Evolutionary conservation across 768 basidiomycete species (phyloP), one percentile per base, ranked within the genome.

Genomic region (Cantharellus cinnabarinus): DNA sequence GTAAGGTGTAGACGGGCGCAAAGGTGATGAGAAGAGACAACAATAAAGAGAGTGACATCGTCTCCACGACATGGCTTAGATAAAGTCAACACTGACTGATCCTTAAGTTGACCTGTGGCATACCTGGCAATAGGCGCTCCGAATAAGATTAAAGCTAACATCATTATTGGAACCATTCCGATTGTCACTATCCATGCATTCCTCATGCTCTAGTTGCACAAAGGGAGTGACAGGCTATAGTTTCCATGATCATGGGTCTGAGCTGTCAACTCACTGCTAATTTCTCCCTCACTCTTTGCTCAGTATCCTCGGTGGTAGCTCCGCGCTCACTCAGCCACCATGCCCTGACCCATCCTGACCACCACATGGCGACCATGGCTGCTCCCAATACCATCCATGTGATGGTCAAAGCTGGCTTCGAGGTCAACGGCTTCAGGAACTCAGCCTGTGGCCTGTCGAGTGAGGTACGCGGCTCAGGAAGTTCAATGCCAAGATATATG

Each of bases 61-160:
- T 94, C 51, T 82, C 77, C 4, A 72, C 53, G 48, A 73, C 57
- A 61, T 80, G 71, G 54, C 82, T 85, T 54, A 10, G 44, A 29
- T 10, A 48, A 48, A 10, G 29, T 29, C 44, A 48, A 48, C 10
- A 29, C 29, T 48, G 44, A 29, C 29, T 29, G 29, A 48, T 10
- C 44, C 44, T 48, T 48, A 29, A 29, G 20, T 29, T 29, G 20
- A 29, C 20, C 20, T 29, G 20, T 29, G 20, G 20, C 20, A 29
- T 29, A 29, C 83, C 76, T 78, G 39, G 72, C 62, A 14, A 84
- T 63, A 3, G 87, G 84, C 5, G 89, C 87, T 0, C 90, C 89
- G 62, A 94, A 82, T 14, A 86, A 66, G 14, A 89, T 69, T 0
- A 82, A 63, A 2, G 79, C 56, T 51, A 67, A 64, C 62, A 82